Conservation (phyloP, 169 alveolate genomes). For the Cryptosporidium parvum region DNA sequence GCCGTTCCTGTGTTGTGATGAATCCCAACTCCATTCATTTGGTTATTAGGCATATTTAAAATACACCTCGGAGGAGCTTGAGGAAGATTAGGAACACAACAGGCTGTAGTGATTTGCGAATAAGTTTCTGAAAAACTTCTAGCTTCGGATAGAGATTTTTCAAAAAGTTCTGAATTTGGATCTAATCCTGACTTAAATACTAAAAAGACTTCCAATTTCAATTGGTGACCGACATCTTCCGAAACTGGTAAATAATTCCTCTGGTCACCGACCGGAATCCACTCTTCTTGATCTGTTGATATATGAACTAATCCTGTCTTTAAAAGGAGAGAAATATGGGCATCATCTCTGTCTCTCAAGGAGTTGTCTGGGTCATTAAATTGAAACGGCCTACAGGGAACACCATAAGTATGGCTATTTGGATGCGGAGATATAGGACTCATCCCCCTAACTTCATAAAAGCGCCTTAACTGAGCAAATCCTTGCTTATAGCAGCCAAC, state of each 20-base stretch:
- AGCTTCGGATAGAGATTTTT: constrained; percentile 7
- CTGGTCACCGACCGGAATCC: constrained; percentile 79
- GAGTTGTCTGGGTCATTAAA: constrained; percentile 81
- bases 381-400: constrained; percentile 83
- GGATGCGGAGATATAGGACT: constrained; percentile 82
- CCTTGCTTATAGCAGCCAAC: constrained; percentile 82
- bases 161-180: constrained; percentile 31
- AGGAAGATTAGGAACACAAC: constrained; percentile 81
- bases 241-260: constrained; percentile 82
- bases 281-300: constrained; percentile 77
- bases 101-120: constrained; percentile 80
- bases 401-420: constrained; percentile 84
- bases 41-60: constrained; percentile 37
- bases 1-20: not conserved
- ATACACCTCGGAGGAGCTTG: constrained; percentile 74
- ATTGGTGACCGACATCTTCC: constrained; percentile 84
- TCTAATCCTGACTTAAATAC: constrained; percentile 73
- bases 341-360: constrained; percentile 80
- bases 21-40: not conserved
- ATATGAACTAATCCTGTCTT: constrained; percentile 80
- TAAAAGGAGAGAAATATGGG: constrained; percentile 79
- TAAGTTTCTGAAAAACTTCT: constrained; percentile 77
- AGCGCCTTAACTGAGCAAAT: constrained; percentile 81
- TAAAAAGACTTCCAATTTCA: constrained; percentile 80
- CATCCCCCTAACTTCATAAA: constrained; percentile 81